Base-by-base conservation (phyloP, 169 alveolate genomes). In the Hepatocystis sp. region DNA sequence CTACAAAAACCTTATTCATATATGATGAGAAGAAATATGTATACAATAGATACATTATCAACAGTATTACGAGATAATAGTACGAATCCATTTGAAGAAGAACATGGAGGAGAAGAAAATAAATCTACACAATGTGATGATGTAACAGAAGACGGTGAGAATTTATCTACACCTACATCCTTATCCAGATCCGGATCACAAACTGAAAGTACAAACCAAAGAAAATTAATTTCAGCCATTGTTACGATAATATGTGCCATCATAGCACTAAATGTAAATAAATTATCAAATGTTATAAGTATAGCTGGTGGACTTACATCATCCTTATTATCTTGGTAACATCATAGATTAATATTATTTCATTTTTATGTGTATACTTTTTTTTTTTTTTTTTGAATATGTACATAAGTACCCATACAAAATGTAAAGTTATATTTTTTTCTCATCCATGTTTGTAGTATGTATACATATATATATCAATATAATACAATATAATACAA, bases 11-110 rank as follows among this genome's bases (percentile, higher is more conserved):
- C 42, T 10, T 71, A 71, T 19, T 46, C 21, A 2, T 55, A 1
- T 71, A 23, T 71, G 1, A 42, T 63, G 1, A 40, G 56, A 71
- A 53, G 86, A 32, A 68, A 53, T 71, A 46, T 60, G 23, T 71
- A 71, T 61, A n/a, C 32, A 15, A 52, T 36, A 40, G 42, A 25
- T 13, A n/a, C n/a, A n/a, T 40, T 71, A 2, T 71, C 86, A 5
- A 32, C 60, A 23, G 15, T 71, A 15, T 42, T 71, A 19, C 42
- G 58, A n/a, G 60, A 71, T 4, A 49, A 71, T 15, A 47, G 60
- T n/a, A 13, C 4, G 10, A 90, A 86, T 10, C 93, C 93, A 3
- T 88, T 65, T 30, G 91, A 68, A 51, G 88, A 86, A 30, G 84
- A 49, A n/a, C n/a, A n/a, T n/a, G n/a, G n/a, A n/a, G n/a, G n/a